These are phyloP conservation scores for Dryas drummondii DNA, from an alignment of 306 rosid species.

Conservation along the genomic window DNA sequence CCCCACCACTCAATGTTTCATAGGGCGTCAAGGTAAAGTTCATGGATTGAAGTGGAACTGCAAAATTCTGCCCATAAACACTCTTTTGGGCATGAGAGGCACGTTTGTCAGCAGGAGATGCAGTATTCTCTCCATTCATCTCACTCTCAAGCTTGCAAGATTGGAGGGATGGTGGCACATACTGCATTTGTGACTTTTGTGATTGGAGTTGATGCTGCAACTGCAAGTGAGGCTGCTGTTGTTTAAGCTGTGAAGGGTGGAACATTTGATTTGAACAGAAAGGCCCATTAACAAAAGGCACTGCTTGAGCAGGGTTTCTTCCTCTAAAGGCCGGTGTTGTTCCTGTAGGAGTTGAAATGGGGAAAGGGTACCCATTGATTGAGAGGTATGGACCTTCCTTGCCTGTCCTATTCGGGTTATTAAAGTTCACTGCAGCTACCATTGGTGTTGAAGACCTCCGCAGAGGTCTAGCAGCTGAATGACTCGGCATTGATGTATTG, in stretches of 20 bases:
- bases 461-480: slow-evolving; percentile 42
- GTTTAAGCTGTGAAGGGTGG: slow-evolving; percentile 60
- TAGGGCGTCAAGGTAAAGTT: slow-evolving; percentile 60
- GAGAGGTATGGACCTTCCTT: slow-evolving; percentile 51
- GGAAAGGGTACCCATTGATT: slow-evolving; percentile 50
- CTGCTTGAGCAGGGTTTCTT: slow-evolving; percentile 47
- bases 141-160: slow-evolving; percentile 44
- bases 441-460: slow-evolving; percentile 48
- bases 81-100: slow-evolving; percentile 40
- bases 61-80: slow-evolving; percentile 44
- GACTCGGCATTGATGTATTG: slow-evolving; percentile 32
- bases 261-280: slow-evolving; percentile 51
- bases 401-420: slow-evolving; percentile 41
- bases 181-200: slow-evolving; percentile 50
- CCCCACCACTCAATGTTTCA: slow-evolving; percentile 34
- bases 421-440: slow-evolving; percentile 41
- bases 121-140: slow-evolving; percentile 31
- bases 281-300: slow-evolving; percentile 47
- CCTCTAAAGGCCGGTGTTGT: slow-evolving; percentile 43
- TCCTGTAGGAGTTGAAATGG: slow-evolving; percentile 54
- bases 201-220: slow-evolving; percentile 38
- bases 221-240: slow-evolving; percentile 46
- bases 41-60: slow-evolving; percentile 57
- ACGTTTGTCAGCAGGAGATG: slow-evolving; percentile 40
- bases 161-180: slow-evolving; percentile 31